Conservation (phyloP, 257 asterid genomes). For the Solanum sejunctum region DNA sequence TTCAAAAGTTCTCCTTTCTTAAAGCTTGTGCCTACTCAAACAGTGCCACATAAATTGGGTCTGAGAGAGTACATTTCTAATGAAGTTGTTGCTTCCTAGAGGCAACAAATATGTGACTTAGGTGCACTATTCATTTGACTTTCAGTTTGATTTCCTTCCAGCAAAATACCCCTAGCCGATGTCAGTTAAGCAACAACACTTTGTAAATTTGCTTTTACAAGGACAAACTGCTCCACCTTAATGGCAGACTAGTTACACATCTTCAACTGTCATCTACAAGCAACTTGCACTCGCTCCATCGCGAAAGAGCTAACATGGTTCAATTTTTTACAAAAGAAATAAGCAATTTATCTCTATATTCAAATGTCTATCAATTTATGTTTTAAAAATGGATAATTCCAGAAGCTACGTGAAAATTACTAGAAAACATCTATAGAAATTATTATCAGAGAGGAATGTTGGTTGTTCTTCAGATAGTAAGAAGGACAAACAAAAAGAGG, state of each 20-base stretch:
- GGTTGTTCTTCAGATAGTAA: neutral
- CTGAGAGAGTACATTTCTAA: neutral
- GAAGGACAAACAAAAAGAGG: neutral
- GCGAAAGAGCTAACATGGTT: neutral
- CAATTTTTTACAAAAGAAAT: neutral
- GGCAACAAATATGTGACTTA: neutral
- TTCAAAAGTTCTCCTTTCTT: neutral
- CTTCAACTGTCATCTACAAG: neutral
- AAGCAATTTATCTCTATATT: neutral
- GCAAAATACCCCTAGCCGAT: neutral
- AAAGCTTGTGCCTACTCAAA: neutral
- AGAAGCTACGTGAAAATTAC: neutral
- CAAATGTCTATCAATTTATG: neutral
- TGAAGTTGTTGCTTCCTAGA: neutral
- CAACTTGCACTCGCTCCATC: neutral
- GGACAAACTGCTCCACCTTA: neutral
- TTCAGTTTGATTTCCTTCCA: neutral
- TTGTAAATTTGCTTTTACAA: neutral
- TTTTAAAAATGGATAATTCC: neutral
- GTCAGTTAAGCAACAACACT: neutral
- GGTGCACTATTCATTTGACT: neutral
- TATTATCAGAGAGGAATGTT: neutral
- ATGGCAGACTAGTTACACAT: neutral
- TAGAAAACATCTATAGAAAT: neutral
- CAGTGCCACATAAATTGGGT: neutral